phyloP scores from a whole-genome alignment of 192 early-diverging fungal species.

The Obelidium mucronatum region DNA sequence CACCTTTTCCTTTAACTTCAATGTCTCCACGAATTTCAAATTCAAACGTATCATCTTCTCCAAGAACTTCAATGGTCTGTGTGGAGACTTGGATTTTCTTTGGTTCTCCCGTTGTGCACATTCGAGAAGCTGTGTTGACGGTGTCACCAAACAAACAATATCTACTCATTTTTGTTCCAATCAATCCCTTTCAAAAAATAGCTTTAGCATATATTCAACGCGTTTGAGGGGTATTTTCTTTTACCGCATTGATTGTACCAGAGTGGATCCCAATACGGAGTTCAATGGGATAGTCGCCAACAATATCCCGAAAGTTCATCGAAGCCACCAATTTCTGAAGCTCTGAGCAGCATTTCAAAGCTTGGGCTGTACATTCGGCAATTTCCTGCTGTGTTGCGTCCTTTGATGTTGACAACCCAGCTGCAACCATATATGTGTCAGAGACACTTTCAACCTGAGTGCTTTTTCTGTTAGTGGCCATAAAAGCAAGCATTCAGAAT shows the following conservation, averaged over 20 bases:
- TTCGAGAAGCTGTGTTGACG: conserved; percentile 45
- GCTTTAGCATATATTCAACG: conserved; percentile 1
- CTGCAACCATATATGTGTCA: conserved; percentile 39
- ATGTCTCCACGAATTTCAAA: conserved; percentile 46
- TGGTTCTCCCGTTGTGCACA: conserved; percentile 42
- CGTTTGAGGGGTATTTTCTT: background rate
- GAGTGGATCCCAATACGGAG: conserved; percentile 47
- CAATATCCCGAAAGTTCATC: conserved; percentile 12
- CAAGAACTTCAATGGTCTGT: conserved; percentile 29
- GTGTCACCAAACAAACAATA: conserved; percentile 55
- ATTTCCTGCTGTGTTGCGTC: conserved; percentile 10
- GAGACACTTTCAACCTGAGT: conserved; percentile 33
- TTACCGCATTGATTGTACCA: conserved; percentile 38
- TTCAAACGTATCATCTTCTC: conserved; percentile 29
- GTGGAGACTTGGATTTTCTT: conserved; percentile 42
- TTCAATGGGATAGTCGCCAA: conserved; percentile 23
- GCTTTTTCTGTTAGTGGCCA: background rate
- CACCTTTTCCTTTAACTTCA: conserved; percentile 39
- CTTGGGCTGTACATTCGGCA: conserved; percentile 2
- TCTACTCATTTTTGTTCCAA: conserved; percentile 53
- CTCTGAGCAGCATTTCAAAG: conserved; percentile 19
- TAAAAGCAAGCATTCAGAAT: no score
- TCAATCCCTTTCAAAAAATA: conserved; percentile 37
- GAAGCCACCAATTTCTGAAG: background rate
- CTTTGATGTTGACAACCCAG: conserved; percentile 14